phyloP scores from a whole-genome alignment of 257 asterid species.

The Anisodus tanguticus region DNA sequence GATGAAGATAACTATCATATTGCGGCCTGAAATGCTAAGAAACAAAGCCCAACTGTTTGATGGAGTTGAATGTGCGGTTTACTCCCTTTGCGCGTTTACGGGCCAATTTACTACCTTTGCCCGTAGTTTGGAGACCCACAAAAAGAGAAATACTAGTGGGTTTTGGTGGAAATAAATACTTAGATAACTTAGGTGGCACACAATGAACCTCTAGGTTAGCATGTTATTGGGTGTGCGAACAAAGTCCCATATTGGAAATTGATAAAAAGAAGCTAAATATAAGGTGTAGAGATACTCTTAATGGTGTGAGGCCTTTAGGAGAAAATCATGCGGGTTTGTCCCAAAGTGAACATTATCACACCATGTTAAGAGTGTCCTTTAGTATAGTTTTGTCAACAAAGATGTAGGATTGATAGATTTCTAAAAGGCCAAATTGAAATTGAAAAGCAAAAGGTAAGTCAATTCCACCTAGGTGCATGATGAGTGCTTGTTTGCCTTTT shows the following conservation, averaged over 20 bases:
- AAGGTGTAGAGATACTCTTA: neutral
- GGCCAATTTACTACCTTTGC: neutral
- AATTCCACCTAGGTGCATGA: neutral
- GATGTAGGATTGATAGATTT: neutral
- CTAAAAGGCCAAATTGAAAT: neutral
- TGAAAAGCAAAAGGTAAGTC: neutral
- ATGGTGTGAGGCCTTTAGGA: neutral
- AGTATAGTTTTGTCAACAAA: neutral
- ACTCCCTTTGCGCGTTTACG: neutral
- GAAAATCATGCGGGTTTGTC: neutral
- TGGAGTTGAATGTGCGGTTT: neutral
- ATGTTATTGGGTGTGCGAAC: neutral
- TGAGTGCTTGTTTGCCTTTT: neutral
- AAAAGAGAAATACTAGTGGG: neutral
- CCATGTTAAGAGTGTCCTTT: neutral
- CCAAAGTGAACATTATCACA: neutral
- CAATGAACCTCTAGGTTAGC: conserved; percentile 7
- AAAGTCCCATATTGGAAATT: neutral
- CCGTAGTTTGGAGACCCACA: neutral
- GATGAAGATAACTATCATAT: too few relatives aligned
- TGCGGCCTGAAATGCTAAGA: neutral
- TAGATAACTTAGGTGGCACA: neutral
- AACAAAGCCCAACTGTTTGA: neutral
- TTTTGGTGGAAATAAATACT: neutral
- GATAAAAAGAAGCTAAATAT: neutral